Evolutionary conservation across 2,329 filamentous ascomycete species (phyloP), one percentile per base, ranked within the genome.

Genomic region (Neobulgaria alba): DNA sequence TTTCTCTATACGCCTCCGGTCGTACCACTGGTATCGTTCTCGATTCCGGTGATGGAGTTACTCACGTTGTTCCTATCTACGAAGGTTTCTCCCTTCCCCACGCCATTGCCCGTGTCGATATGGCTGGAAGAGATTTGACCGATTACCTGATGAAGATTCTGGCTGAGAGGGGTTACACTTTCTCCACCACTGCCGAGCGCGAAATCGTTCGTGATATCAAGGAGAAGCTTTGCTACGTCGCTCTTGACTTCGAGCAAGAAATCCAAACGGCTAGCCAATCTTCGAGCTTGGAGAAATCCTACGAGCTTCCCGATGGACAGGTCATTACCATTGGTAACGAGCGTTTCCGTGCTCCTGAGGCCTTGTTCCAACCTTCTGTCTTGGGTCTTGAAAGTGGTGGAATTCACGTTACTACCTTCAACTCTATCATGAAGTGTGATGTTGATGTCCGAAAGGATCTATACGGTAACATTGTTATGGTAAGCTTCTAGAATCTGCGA

Each of bases 401-500:
- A 73, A 96, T 98, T 73, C 92, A 96, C 76, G 89, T 95, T 67
- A 96, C 90, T 67, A 96, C 92, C 62, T 96, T 95, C 86, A 96
- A 96, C 85, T 96, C 92, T 63, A 95, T 98, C 83, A 96, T 96
- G 88, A 98, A 98, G 85, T 96, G 92, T 72, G 92, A 98, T 72
- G 89, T 98, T 70, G 92, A 98, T 70, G 92, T 98, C 72, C 86
- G 92, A 77, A 96, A 96, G 83, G 92, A 96, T 71, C 82, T 98
- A 58, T 98, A 98, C 73, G 89, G 89, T 70, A 98, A 98, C 84
- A 96, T 98, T 66, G 92, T 98, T 76, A 96, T 96, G 92, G 89
- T 95, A 82, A 57, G 87, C 75, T 51, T 49, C 29, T 21, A 16
- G 23, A 36, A 46, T 43, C 19, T 45, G 30, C 26, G 21, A 41